Conservation (phyloP, 768 basidiomycete genomes). For the Phylloporus sp. region DNA sequence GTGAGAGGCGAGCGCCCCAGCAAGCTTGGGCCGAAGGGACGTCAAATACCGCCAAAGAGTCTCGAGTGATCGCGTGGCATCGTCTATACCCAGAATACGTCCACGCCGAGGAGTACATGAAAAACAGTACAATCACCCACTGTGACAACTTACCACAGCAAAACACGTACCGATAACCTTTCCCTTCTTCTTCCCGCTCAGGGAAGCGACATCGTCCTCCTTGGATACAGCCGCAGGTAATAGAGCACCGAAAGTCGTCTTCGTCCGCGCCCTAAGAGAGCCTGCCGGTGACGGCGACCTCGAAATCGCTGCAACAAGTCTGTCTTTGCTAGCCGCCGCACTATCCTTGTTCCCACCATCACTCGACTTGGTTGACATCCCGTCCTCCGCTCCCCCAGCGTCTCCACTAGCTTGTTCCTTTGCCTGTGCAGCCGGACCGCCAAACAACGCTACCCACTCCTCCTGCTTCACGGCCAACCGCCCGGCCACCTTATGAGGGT, state of each 20-base stretch:
- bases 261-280: slow-evolving; percentile 48
- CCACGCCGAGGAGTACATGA: not conserved
- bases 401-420: slow-evolving; percentile 8
- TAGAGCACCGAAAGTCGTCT: slow-evolving; percentile 52
- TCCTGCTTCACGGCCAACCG: slow-evolving; percentile 64
- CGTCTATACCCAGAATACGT: slow-evolving; percentile 39
- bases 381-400: slow-evolving; percentile 19
- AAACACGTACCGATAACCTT: slow-evolving; percentile 29
- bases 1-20: slow-evolving; percentile 66
- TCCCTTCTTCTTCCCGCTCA: slow-evolving; percentile 34
- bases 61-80: slow-evolving; percentile 71
- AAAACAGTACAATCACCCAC: not conserved
- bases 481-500: slow-evolving; percentile 77
- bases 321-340: slow-evolving; percentile 21
- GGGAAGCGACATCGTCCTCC: slow-evolving; percentile 63
- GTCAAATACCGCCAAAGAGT: slow-evolving; percentile 83
- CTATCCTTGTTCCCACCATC: slow-evolving; percentile 24
- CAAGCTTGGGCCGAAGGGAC: slow-evolving; percentile 84
- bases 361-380: slow-evolving; percentile 22
- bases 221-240: slow-evolving; percentile 33
- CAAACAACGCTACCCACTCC: slow-evolving; percentile 78
- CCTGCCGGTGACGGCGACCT: slow-evolving; percentile 34
- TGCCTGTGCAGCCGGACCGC: slow-evolving; percentile 48
- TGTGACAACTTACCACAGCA: not conserved
- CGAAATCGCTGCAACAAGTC: slow-evolving; percentile 14